phyloP scores from a whole-genome alignment of 208 protist genomes.

The Leishmania braziliensis region DNA sequence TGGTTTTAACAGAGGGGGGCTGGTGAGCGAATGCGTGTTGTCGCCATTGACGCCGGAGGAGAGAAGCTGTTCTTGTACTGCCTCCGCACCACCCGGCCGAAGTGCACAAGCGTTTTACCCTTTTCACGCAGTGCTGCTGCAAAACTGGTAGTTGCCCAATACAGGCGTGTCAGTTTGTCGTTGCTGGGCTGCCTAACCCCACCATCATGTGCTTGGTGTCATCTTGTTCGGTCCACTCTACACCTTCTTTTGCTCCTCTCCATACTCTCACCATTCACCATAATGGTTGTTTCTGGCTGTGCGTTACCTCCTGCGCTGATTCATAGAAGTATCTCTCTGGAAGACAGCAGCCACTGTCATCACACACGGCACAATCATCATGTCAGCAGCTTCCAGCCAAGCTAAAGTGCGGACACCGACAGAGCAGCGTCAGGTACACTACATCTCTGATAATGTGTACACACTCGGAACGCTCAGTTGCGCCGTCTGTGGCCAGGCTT shows the following conservation, averaged over 20 bases:
- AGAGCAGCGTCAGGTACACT: conserved; percentile 40
- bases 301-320: too few relatives aligned
- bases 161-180: background rate
- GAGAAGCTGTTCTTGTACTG: background rate
- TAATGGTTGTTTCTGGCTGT: too few relatives aligned
- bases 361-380: background rate
- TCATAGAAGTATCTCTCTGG: background rate
- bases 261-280: background rate
- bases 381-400: conserved; percentile 6
- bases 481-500: conserved; percentile 65
- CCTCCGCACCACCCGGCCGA: background rate
- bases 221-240: background rate
- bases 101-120: background rate
- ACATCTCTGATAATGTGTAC: conserved; percentile 55
- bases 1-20: background rate
- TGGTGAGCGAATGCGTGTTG: background rate
- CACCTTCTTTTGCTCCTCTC: background rate
- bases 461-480: conserved; percentile 68
- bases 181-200: too few relatives aligned
- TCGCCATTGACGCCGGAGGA: background rate
- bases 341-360: background rate
- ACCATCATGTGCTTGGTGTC: background rate
- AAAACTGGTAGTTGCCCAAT: background rate
- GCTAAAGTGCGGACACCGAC: conserved; percentile 23
- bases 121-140: background rate